phyloP scores from a whole-genome alignment of 352 stramenopile genomes.

The Globisporangium iwayamae region DNA sequence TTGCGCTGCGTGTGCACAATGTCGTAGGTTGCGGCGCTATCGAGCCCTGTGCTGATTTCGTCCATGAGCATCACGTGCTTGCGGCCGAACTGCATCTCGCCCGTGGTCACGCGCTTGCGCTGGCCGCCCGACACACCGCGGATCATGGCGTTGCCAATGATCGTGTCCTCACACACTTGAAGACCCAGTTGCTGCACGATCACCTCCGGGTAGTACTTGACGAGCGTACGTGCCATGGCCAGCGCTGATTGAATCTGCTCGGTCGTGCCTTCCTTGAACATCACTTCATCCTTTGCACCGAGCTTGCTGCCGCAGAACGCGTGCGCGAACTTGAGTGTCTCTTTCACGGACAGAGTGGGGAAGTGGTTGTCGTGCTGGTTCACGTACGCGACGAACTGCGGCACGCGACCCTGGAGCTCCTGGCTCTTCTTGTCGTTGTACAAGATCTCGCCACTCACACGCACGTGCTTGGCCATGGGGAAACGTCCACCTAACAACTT shows the following conservation, averaged over 20 bases:
- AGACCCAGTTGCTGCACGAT: slow-evolving; percentile 30
- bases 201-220: slow-evolving; percentile 24
- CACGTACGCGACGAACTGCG: slow-evolving; percentile 9
- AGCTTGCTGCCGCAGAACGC: slow-evolving; percentile 23
- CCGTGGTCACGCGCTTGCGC: slow-evolving; percentile 87
- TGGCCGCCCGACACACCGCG: slow-evolving; percentile 79
- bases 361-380: slow-evolving; percentile 22
- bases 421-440: slow-evolving; percentile 18
- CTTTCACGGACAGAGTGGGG: slow-evolving; percentile 23
- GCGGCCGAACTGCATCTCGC: slow-evolving; percentile 70
- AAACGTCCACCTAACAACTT: slow-evolving; percentile 23
- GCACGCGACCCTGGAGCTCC: slow-evolving; percentile 15
- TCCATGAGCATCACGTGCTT: slow-evolving; percentile 78
- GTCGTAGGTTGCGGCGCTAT: slow-evolving; percentile 62
- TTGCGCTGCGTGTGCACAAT: slow-evolving; percentile 56
- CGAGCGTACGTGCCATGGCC: slow-evolving; percentile 8
- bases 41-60: slow-evolving; percentile 91
- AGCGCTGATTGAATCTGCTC: slow-evolving; percentile 20
- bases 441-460: slow-evolving; percentile 14
- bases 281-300: slow-evolving; percentile 25
- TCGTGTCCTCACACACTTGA: slow-evolving; percentile 33
- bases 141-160: slow-evolving; percentile 38
- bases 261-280: slow-evolving; percentile 27
- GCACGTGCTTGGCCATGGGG: slow-evolving; percentile 14
- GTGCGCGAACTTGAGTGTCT: slow-evolving; percentile 28